Conservation (phyloP, 306 rosid species). For the Vicia villosa region DNA sequence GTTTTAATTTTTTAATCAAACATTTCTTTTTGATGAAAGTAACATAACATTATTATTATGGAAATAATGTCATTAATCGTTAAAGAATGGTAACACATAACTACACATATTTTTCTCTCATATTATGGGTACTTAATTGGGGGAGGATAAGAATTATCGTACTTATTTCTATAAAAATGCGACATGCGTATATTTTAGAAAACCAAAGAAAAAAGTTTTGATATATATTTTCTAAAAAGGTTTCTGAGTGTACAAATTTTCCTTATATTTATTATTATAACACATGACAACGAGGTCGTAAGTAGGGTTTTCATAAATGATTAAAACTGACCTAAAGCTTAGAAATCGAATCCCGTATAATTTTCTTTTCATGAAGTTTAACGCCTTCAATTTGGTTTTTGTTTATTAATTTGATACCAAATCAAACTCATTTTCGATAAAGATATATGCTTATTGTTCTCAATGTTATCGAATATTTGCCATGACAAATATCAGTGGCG, state of each 20-base stretch:
- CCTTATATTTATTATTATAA: not conserved
- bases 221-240: not conserved
- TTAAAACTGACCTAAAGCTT: not conserved
- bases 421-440: not conserved
- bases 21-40: not conserved
- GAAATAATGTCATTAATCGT: not conserved
- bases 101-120: not conserved
- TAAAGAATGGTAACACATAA: not conserved
- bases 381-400: conserved; percentile 2
- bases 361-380: conserved; percentile 1
- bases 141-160: not conserved
- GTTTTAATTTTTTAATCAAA: not conserved
- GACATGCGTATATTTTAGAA: not conserved
- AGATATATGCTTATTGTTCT: conserved; percentile 1
- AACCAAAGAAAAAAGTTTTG: conserved; percentile 1
- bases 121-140: not conserved
- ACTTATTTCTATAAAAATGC: not conserved
- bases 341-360: not conserved
- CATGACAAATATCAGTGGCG: too few relatives aligned
- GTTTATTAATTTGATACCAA: not conserved
- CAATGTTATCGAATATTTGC: too few relatives aligned
- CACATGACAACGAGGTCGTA: not conserved
- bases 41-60: not conserved
- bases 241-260: not conserved
- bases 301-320: not conserved